These are phyloP conservation scores for Exophiala sideris DNA, from an alignment of 2,329 filamentous ascomycete genomes.

Conservation along the genomic window DNA sequence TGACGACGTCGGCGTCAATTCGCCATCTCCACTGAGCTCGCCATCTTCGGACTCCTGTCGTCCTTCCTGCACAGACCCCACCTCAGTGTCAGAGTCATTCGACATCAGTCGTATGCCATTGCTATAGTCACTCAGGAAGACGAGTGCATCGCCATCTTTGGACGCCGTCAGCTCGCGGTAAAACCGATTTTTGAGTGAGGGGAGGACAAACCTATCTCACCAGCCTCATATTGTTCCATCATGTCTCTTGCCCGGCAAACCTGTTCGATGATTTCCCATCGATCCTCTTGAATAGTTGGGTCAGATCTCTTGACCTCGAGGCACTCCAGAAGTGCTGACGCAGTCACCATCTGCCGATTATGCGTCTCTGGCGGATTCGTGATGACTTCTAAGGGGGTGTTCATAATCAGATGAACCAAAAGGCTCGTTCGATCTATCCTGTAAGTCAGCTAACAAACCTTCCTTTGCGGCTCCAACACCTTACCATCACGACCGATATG, in stretches of 20 bases:
- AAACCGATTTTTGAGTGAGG: no score
- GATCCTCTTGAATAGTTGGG: conserved; percentile 12
- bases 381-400: conserved; percentile 23
- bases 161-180: no score
- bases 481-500: conserved; percentile 47
- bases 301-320: conserved; percentile 26
- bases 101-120: conserved; percentile 6
- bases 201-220: conserved; percentile 23
- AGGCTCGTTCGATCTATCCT: conserved; percentile 29
- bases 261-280: conserved; percentile 24
- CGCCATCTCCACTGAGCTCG: conserved; percentile 1
- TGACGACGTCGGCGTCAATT: neutral
- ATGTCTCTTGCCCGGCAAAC: conserved; percentile 22
- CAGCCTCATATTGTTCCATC: conserved; percentile 25
- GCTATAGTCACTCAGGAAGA: conserved; percentile 19
- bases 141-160: conserved; percentile 23
- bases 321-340: conserved; percentile 20
- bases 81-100: conserved; percentile 12
- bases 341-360: conserved; percentile 20
- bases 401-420: conserved; percentile 26
- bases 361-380: conserved; percentile 16
- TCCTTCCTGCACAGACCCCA: neutral
- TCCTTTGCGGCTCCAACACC: conserved; percentile 19
- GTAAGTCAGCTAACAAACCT: neutral
- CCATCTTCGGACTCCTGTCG: neutral